phyloP scores from a whole-genome alignment of 2,329 filamentous ascomycete species.

The Penicillium sp. region DNA sequence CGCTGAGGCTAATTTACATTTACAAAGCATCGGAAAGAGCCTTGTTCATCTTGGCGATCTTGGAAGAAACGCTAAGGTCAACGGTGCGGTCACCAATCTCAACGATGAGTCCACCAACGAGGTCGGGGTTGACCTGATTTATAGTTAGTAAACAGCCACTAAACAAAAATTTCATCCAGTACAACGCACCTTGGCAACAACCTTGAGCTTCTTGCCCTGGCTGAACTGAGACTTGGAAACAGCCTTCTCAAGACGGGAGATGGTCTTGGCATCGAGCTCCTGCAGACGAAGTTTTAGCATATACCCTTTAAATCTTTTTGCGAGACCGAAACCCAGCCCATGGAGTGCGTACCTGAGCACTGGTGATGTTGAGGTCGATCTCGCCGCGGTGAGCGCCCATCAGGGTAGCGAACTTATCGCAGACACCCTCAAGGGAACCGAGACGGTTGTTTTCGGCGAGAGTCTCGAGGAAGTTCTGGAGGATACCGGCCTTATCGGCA shows the following conservation, averaged over 20 bases:
- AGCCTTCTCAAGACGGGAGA: conserved; percentile 75
- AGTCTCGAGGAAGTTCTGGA: conserved; percentile 87
- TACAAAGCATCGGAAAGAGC: conserved; percentile 93
- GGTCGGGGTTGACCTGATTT: conserved; percentile 77
- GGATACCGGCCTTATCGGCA: conserved; percentile 62
- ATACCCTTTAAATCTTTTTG: neutral
- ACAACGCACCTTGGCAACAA: conserved; percentile 67
- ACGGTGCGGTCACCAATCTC: conserved; percentile 97
- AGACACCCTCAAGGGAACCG: conserved; percentile 68
- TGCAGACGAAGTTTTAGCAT: conserved; percentile 29
- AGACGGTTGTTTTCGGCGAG: conserved; percentile 96
- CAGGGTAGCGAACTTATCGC: conserved; percentile 75
- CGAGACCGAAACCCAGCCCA: neutral
- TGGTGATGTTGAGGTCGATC: conserved; percentile 85
- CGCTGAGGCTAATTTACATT: conserved; percentile 41
- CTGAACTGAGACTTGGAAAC: conserved; percentile 82
- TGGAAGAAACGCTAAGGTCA: conserved; percentile 87
- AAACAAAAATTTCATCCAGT: neutral
- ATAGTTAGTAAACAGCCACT: neutral
- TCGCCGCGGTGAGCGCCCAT: conserved; percentile 86
- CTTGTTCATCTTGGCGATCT: conserved; percentile 99
- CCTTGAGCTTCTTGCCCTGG: conserved; percentile 95
- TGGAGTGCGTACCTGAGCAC: conserved; percentile 62
- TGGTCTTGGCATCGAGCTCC: conserved; percentile 78
- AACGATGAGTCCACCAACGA: conserved; percentile 85